A percentile compares a stretch with the other conserved stretches of the same genome.
Evolutionary conservation across 2,329 filamentous ascomycete species (phyloP).

Genomic region (Venturia aucupariae): DNA sequence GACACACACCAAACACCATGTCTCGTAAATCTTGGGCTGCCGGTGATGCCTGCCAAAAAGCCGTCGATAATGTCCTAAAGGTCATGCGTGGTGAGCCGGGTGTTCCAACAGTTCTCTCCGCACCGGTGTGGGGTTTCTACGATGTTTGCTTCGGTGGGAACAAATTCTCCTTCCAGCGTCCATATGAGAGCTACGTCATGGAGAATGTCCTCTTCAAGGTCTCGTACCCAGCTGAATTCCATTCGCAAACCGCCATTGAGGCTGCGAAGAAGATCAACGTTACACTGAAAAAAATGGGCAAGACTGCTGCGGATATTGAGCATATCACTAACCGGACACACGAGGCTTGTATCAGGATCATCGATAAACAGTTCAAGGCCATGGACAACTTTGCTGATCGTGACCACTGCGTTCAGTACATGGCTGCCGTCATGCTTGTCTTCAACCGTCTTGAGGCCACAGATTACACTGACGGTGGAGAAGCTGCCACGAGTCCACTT

Average conservation of each 20-base stretch:
- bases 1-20: constrained; percentile 98
- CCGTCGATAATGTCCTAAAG: constrained; percentile 84
- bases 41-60: constrained; percentile 92
- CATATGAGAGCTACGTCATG: constrained; percentile 98
- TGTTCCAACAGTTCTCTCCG: constrained; percentile 84
- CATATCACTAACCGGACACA: constrained; percentile 89
- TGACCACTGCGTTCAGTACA: constrained; percentile 96
- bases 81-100: constrained; percentile 86
- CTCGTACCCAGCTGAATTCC: constrained; percentile 96
- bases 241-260: constrained; percentile 97
- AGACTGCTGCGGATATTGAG: constrained; percentile 86
- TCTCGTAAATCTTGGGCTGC: constrained; percentile 98
- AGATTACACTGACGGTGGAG: constrained; percentile 87
- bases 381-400: constrained; percentile 99
- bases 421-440: constrained; percentile 91
- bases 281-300: constrained; percentile 74
- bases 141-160: constrained; percentile 96
- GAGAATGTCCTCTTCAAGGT: constrained; percentile 99
- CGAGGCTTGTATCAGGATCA: constrained; percentile 97
- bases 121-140: constrained; percentile 96
- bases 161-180: constrained; percentile 82
- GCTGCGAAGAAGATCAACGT: constrained; percentile 81
- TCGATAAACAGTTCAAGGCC: constrained; percentile 99
- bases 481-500: constrained; percentile 81
- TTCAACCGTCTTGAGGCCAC: constrained; percentile 88